These are phyloP conservation scores for Phytophthora rubi DNA, from an alignment of 352 stramenopile species.

Conservation along the genomic window DNA sequence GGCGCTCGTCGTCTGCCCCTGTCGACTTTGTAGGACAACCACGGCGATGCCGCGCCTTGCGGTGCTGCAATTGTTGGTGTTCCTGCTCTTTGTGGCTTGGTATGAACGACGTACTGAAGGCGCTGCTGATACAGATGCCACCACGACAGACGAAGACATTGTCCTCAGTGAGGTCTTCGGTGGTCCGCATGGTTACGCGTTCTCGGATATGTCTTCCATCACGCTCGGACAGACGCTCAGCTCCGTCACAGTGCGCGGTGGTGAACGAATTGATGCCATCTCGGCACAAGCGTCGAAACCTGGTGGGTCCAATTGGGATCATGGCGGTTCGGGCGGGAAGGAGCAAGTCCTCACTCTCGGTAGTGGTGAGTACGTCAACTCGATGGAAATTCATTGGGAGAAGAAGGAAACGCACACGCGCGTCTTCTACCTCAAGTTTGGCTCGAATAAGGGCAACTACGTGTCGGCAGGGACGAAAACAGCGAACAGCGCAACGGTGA, in stretches of 20 bases:
- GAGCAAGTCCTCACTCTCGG: conserved; percentile 16
- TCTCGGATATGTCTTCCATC: conserved; percentile 31
- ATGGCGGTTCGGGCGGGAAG: conserved; percentile 22
- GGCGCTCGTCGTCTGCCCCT: not conserved
- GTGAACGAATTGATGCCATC: conserved; percentile 15
- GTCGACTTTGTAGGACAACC: not conserved
- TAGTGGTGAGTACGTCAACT: conserved; percentile 22
- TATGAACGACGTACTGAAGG: not conserved
- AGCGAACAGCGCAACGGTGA: conserved; percentile 6
- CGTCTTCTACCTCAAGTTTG: conserved; percentile 33
- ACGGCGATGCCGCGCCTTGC: conserved; percentile 15
- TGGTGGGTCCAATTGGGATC: conserved; percentile 16
- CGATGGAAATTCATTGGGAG: conserved; percentile 37
- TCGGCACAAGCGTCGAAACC: conserved; percentile 10
- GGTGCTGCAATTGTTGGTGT: not conserved
- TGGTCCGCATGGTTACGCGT: conserved; percentile 16
- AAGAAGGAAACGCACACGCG: conserved; percentile 7
- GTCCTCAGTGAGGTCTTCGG: conserved; percentile 25
- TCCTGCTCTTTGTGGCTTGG: conserved; percentile 2
- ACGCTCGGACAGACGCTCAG: conserved; percentile 24
- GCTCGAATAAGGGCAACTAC: conserved; percentile 19
- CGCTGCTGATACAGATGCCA: not conserved
- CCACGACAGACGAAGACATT: conserved; percentile 21
- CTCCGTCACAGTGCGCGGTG: conserved; percentile 27
- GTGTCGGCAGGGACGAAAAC: conserved; percentile 24